Conservation (phyloP, 1,284 basidiomycete genomes). For the Trichosporon inkin region DNA sequence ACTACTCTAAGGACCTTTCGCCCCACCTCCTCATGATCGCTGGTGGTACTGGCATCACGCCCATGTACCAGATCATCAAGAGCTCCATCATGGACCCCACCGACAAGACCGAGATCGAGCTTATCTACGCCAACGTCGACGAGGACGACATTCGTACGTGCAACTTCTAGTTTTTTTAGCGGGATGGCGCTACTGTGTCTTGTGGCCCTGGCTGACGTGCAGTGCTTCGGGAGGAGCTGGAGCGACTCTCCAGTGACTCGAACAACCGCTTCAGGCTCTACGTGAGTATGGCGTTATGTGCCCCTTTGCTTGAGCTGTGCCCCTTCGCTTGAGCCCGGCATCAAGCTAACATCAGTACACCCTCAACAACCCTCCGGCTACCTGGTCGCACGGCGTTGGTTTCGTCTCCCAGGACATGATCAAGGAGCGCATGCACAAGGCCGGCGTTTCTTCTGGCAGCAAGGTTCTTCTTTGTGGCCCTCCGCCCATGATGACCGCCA, state of each 20-base stretch:
- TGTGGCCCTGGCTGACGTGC: conserved; percentile 4
- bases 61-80: conserved; percentile 92
- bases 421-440: conserved; percentile 58
- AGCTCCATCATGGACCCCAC: conserved; percentile 78
- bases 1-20: conserved; percentile 65
- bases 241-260: conserved; percentile 58
- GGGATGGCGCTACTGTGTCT: neutral
- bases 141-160: conserved; percentile 66
- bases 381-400: conserved; percentile 83
- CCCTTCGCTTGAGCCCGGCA: neutral
- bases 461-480: conserved; percentile 88
- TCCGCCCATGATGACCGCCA: conserved; percentile 92
- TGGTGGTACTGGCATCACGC: conserved; percentile 89
- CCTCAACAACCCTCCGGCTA: conserved; percentile 84
- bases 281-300: conserved; percentile 34
- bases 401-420: conserved; percentile 96
- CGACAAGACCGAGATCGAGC: conserved; percentile 74
- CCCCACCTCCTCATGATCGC: conserved; percentile 92
- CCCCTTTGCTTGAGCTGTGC: neutral
- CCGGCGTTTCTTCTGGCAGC: conserved; percentile 57
- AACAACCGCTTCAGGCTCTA: conserved; percentile 70
- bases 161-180: neutral
- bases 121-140: conserved; percentile 97
- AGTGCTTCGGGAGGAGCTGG: conserved; percentile 79
- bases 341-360: conserved; percentile 51